Conservation (phyloP, 164 flowering plant species). For the Platanus orientalis region DNA sequence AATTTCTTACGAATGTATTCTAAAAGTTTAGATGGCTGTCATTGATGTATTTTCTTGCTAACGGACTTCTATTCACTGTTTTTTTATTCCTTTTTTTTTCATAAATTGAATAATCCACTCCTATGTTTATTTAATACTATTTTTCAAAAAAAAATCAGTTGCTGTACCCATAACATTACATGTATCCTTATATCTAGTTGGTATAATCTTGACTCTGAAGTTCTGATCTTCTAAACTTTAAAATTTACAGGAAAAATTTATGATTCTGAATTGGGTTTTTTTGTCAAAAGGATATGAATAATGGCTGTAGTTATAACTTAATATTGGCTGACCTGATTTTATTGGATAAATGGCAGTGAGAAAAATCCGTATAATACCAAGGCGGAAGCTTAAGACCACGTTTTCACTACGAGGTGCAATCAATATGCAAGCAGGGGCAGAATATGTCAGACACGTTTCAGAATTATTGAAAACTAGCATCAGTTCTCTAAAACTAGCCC, state of each 20-base stretch:
- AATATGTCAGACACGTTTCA: slow-evolving; percentile 70
- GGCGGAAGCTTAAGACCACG: slow-evolving; percentile 64
- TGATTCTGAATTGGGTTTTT: too few relatives aligned
- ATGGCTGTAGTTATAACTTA: neutral
- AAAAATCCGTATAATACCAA: slow-evolving; percentile 66
- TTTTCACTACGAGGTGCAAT: slow-evolving; percentile 57
- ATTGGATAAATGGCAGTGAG: slow-evolving; percentile 44
- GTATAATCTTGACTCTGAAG: too few relatives aligned
- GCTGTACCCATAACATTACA: too few relatives aligned
- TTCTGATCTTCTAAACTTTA: too few relatives aligned
- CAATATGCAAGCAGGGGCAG: slow-evolving; percentile 68
- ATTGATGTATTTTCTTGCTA: neutral
- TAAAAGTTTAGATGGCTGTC: neutral
- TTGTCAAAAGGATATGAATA: neutral
- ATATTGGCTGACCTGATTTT: neutral
- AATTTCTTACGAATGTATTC: neutral
- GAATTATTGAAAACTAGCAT: slow-evolving; percentile 64
- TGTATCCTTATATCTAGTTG: too few relatives aligned
- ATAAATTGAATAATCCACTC: too few relatives aligned
- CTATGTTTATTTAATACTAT: too few relatives aligned
- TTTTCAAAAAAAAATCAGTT: too few relatives aligned
- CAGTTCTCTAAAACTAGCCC: slow-evolving; percentile 40
- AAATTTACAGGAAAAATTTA: too few relatives aligned
- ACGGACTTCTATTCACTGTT: neutral
- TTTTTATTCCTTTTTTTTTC: neutral